Base-by-base conservation (phyloP, 2,329 filamentous ascomycete species). In the Elsinoe ampelina region DNA sequence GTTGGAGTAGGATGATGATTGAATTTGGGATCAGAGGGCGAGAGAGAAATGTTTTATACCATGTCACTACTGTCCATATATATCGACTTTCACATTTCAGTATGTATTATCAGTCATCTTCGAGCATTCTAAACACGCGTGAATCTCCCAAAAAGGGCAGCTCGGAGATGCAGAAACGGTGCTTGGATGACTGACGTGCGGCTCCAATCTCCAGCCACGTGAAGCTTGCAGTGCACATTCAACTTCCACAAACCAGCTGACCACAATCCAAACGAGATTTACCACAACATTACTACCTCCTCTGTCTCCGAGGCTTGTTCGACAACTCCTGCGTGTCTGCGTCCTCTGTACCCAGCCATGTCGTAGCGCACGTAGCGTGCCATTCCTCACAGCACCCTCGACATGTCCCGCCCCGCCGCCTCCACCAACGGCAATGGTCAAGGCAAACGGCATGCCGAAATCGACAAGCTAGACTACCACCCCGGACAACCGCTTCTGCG, bases 391-490 rank as follows among this genome's bases (percentile, higher is more conserved):
- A 38, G 13, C 17, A 2, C 20, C 17, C 34, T 15, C 50, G 17
- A 54, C 39, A 35, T 30, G 32, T 20, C 20, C 30, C 34, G 36
- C 12, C 22, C 54, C 38, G 19, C 41, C 30, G 22, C 54, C 41
- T 22, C 54, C 41, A 5, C 38, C 15, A 13, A 7, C 26, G 15
- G 6, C 54, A 11, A 12, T 6, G 22, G 54, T n/a, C 11, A 51
- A 51, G n/a, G 30, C 34, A 19, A 39, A 19, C 13, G 36, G 36
- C 36, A 39, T 11, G 36, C 32, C 13, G 12, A 34, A 63, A 77
- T 78, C 64, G 73, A 75, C 70, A 77, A 77, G 67, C 74, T 77
- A 66, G 75, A 78, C 66, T 78, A 76, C 66, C 68, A 69, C 30
- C 67, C 69, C 57, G 61, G 68, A 63, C 61, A 71, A 41, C 73